phyloP scores from a whole-genome alignment of 1,139 yeast species.

The Geotrichum siamense region DNA sequence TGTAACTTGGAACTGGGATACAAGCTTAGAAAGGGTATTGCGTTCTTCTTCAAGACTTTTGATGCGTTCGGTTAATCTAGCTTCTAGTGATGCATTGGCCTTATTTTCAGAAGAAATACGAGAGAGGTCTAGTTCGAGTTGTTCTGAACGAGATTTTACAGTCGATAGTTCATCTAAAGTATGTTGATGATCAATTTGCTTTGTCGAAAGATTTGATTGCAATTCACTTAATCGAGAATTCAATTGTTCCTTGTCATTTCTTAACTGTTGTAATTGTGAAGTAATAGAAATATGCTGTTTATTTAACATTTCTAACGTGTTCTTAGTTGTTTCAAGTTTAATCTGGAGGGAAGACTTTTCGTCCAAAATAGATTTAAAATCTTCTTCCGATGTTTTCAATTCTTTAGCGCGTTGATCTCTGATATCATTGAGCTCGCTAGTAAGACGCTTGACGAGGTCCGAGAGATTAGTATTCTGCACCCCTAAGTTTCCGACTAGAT shows the following conservation, averaged over 20 bases:
- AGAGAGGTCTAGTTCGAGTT: slow-evolving; percentile 22
- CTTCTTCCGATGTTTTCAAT: no score
- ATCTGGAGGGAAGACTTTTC: slow-evolving; percentile 48
- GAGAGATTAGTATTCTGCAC: slow-evolving; percentile 34
- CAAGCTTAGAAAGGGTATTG: slow-evolving; percentile 49
- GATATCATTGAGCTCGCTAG: slow-evolving; percentile 34
- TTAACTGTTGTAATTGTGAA: background rate
- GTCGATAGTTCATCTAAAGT: slow-evolving; percentile 49
- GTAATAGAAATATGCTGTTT: slow-evolving; percentile 38
- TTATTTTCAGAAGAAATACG: slow-evolving; percentile 52
- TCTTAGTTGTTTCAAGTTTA: slow-evolving; percentile 42
- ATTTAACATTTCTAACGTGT: slow-evolving; percentile 41
- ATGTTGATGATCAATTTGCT: slow-evolving; percentile 51
- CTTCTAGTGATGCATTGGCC: slow-evolving; percentile 44
- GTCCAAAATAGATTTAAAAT: slow-evolving; percentile 37
- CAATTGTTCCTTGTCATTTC: no score
- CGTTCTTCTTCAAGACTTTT: slow-evolving; percentile 52
- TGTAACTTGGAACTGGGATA: slow-evolving; percentile 48
- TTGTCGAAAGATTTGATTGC: slow-evolving; percentile 37
- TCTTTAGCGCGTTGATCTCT: slow-evolving; percentile 43
- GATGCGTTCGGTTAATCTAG: slow-evolving; percentile 48
- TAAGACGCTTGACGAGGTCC: slow-evolving; percentile 33
- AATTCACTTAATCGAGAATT: background rate
- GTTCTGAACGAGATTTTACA: slow-evolving; percentile 38
- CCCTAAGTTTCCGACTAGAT: no score